Evolutionary conservation across 106 monocot genomes (phyloP).

Genomic region (Dendrobium huoshanense): DNA sequence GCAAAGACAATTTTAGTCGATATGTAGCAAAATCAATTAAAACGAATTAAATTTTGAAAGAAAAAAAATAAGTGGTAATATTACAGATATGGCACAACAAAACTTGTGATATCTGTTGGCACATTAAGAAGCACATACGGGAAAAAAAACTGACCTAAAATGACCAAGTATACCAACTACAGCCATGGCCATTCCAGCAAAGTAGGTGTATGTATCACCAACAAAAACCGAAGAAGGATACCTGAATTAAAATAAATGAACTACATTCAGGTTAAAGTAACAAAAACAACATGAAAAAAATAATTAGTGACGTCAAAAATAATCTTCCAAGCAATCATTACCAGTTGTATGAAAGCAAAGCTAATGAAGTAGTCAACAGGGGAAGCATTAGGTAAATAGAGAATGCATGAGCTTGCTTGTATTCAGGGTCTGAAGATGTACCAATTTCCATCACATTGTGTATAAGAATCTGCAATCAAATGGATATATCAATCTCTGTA

Average conservation of each 20-base stretch:
- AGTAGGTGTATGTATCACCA: slow-evolving; percentile 94
- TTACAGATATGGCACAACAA: neutral
- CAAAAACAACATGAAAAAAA: neutral
- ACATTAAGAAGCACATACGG: neutral
- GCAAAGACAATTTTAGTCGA: neutral
- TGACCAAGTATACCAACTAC: slow-evolving; percentile 94
- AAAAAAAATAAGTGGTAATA: neutral
- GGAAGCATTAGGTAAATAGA: slow-evolving; percentile 74
- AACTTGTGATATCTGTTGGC: neutral
- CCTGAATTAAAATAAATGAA: slow-evolving; percentile 29
- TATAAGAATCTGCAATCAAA: slow-evolving; percentile 67
- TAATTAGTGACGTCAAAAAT: neutral
- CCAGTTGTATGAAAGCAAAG: slow-evolving; percentile 93
- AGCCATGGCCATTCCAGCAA: slow-evolving; percentile 96
- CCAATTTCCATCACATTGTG: slow-evolving; percentile 98
- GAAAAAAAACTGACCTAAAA: slow-evolving; percentile 49
- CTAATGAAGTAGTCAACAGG: slow-evolving; percentile 74
- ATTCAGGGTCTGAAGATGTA: slow-evolving; percentile 61
- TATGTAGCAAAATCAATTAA: neutral
- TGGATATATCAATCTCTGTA: neutral
- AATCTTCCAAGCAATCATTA: slow-evolving; percentile 18
- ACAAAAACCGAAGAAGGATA: slow-evolving; percentile 98
- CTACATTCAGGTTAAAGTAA: neutral
- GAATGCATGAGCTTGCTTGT: slow-evolving; percentile 90
- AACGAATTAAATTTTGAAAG: neutral